A percentile compares a stretch with the other conserved stretches of the same genome.
These are phyloP conservation scores for Colletotrichum phormii DNA, from an alignment of 2,329 filamentous ascomycete genomes.

Conservation along the genomic window DNA sequence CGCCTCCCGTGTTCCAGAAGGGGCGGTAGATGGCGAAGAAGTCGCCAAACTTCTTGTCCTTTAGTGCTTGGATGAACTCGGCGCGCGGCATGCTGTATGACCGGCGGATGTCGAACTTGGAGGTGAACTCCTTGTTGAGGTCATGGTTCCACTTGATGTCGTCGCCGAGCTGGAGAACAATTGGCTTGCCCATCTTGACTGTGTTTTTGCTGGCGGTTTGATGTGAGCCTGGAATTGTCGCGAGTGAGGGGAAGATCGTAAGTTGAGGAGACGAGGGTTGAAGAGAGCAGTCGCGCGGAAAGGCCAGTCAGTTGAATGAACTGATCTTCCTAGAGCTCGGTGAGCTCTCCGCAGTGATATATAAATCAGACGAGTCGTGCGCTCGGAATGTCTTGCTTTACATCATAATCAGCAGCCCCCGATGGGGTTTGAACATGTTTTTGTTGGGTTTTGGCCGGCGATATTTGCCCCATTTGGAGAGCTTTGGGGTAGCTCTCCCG, in stretches of 20 bases:
- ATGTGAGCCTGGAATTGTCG: background rate
- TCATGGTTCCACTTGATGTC: slow-evolving; percentile 36
- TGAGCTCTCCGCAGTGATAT: slow-evolving; percentile 11
- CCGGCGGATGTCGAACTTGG: slow-evolving; percentile 31
- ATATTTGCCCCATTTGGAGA: slow-evolving; percentile 28
- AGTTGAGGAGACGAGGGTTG: background rate
- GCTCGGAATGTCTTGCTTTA: slow-evolving; percentile 14
- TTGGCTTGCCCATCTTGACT: slow-evolving; percentile 31
- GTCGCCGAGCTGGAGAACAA: slow-evolving; percentile 35
- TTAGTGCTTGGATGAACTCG: slow-evolving; percentile 33
- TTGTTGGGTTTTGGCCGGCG: slow-evolving; percentile 28
- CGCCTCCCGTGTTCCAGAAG: slow-evolving; percentile 34
- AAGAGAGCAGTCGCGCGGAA: background rate
- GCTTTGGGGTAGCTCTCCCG: slow-evolving; percentile 24
- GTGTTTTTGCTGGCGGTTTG: background rate
- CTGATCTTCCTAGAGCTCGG: background rate
- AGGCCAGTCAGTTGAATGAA: background rate
- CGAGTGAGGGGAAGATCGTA: background rate
- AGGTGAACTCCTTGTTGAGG: slow-evolving; percentile 33
- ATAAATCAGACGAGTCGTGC: slow-evolving; percentile 20
- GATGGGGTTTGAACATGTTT: slow-evolving; percentile 22
- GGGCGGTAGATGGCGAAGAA: slow-evolving; percentile 35
- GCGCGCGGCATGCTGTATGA: slow-evolving; percentile 34
- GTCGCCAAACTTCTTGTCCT: slow-evolving; percentile 31
- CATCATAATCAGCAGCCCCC: background rate